Conservation (phyloP, 2,329 filamentous ascomycete species). For the Phaeophleospora eucalypticola region DNA sequence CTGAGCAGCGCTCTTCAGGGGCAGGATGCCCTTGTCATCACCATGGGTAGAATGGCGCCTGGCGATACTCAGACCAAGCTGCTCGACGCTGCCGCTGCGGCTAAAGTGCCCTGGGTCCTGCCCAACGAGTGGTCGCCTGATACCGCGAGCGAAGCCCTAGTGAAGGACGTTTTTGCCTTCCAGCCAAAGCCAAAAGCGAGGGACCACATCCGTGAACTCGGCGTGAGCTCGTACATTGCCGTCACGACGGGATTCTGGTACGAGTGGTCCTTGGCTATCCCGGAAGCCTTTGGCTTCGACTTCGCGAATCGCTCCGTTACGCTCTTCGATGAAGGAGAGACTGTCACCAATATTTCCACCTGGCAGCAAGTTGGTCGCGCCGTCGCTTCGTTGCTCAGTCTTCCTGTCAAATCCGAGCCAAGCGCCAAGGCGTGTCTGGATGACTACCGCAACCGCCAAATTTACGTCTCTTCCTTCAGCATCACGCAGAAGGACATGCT, state of each 20-base stretch:
- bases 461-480: slow-evolving; percentile 55
- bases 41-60: slow-evolving; percentile 30
- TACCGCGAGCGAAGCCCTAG: slow-evolving; percentile 19
- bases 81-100: slow-evolving; percentile 34
- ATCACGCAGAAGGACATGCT: slow-evolving; percentile 63
- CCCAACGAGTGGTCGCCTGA: slow-evolving; percentile 37
- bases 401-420: slow-evolving; percentile 23
- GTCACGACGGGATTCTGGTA: slow-evolving; percentile 28
- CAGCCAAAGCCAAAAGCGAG: slow-evolving; percentile 8
- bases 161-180: slow-evolving; percentile 19
- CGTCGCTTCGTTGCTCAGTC: slow-evolving; percentile 42
- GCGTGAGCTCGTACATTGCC: slow-evolving; percentile 25
- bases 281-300: slow-evolving; percentile 36
- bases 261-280: slow-evolving; percentile 34
- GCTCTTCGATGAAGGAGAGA: slow-evolving; percentile 55
- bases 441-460: slow-evolving; percentile 45
- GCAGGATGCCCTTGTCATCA: slow-evolving; percentile 40
- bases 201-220: slow-evolving; percentile 24
- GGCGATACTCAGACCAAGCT: slow-evolving; percentile 28
- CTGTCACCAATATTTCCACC: slow-evolving; percentile 55
- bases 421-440: not conserved
- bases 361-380: slow-evolving; percentile 53
- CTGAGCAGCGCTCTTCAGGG: slow-evolving; percentile 30
- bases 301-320: slow-evolving; percentile 23
- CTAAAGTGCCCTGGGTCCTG: slow-evolving; percentile 36